phyloP scores from a whole-genome alignment of 1,284 basidiomycete genomes.

The Ceratobasidium sp. region DNA sequence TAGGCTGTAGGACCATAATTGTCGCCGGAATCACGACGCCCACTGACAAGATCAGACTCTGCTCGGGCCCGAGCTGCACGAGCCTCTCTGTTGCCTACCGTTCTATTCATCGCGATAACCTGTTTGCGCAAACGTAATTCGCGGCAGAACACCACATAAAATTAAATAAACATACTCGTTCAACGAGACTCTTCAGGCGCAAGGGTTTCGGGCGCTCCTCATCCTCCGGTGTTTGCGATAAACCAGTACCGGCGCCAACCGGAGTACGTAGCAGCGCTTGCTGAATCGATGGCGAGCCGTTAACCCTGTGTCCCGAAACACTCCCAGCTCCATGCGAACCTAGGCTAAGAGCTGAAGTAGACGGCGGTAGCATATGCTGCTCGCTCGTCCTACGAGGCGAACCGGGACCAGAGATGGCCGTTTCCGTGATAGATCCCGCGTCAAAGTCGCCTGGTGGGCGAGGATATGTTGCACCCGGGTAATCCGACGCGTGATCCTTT shows the following conservation, averaged over 20 bases:
- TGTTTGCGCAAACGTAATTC: not conserved
- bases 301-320: not conserved
- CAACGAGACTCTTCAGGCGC: constrained; percentile 31
- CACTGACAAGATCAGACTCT: constrained; percentile 49
- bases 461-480: not conserved
- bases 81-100: not conserved
- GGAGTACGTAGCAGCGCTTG: not conserved
- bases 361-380: constrained; percentile 29
- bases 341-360: constrained; percentile 4
- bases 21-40: constrained; percentile 58
- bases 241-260: not conserved
- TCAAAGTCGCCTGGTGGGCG: constrained; percentile 20
- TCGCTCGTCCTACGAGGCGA: constrained; percentile 51
- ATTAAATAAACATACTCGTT: constrained; percentile 10
- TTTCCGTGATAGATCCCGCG: constrained; percentile 25
- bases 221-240: not conserved
- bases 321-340: not conserved
- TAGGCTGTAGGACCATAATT: constrained; percentile 14
- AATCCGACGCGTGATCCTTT: constrained; percentile 10
- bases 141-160: not conserved
- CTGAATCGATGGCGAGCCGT: not conserved
- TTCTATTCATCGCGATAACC: constrained; percentile 36
- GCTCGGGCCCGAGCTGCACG: constrained; percentile 55
- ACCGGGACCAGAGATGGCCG: constrained; percentile 47
- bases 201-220: not conserved